phyloP scores from a whole-genome alignment of 1,139 yeast genomes.

The Zygosaccharomyces sapae region DNA sequence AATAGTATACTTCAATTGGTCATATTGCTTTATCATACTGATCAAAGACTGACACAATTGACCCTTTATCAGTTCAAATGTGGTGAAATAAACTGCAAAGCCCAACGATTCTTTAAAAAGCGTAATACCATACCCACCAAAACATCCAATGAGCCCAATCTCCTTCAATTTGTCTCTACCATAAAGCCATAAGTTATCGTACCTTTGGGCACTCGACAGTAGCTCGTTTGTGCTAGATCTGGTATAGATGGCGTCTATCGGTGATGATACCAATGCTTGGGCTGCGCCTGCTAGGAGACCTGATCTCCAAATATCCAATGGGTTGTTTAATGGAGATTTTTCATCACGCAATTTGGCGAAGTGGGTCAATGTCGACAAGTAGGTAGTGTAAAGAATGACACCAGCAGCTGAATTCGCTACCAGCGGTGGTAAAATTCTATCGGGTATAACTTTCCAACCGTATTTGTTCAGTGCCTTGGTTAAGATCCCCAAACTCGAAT shows the following conservation, averaged over 20 bases:
- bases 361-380: constrained; percentile 48
- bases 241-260: constrained; percentile 85
- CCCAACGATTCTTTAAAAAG: constrained; percentile 77
- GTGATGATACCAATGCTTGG: constrained; percentile 91
- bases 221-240: constrained; percentile 74
- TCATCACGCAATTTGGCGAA: constrained; percentile 13
- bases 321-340: constrained; percentile 24
- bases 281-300: constrained; percentile 83
- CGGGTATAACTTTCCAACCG: constrained; percentile 87
- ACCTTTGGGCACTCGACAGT: constrained; percentile 51
- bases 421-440: constrained; percentile 79
- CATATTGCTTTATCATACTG: constrained; percentile 35
- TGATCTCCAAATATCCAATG: constrained; percentile 64
- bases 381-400: constrained; percentile 74
- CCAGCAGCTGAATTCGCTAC: constrained; percentile 87
- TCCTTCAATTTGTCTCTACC: constrained; percentile 64
- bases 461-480: constrained; percentile 65
- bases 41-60: constrained; percentile 51
- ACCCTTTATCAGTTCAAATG: constrained; percentile 79
- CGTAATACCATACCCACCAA: constrained; percentile 81
- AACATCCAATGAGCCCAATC: constrained; percentile 78
- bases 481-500: constrained; percentile 71
- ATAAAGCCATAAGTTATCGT: constrained; percentile 72
- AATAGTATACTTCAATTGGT: constrained; percentile 32
- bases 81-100: constrained; percentile 79